Evolutionary conservation across 2,329 filamentous ascomycete genomes (phyloP).

Genomic region (Chalara sp.): DNA sequence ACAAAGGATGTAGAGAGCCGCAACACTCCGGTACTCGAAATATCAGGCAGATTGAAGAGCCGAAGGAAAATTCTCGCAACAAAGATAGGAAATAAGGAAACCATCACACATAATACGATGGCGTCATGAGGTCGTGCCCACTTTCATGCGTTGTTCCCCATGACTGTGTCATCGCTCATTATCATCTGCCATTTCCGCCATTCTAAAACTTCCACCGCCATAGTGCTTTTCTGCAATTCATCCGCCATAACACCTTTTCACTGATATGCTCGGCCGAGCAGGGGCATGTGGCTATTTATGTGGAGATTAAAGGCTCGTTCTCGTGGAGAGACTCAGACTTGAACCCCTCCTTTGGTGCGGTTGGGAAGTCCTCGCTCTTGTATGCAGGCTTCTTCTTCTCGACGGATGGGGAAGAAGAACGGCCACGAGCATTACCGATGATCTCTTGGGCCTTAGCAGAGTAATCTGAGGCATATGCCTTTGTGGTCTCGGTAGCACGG

Average conservation of each 20-base stretch:
- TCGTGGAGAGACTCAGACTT: conserved; percentile 10
- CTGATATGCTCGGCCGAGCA: background rate
- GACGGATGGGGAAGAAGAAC: conserved; percentile 21
- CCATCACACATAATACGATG: background rate
- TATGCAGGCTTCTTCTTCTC: conserved; percentile 12
- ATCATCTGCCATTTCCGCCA: background rate
- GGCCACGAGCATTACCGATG: conserved; percentile 39
- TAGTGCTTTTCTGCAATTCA: background rate
- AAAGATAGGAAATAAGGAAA: background rate
- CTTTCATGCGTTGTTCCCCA: background rate
- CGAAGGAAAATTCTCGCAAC: background rate
- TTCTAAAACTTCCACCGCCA: background rate
- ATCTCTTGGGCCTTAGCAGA: conserved; percentile 61
- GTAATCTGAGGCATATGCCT: conserved; percentile 63
- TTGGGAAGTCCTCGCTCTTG: conserved; percentile 25
- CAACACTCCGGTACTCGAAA: background rate
- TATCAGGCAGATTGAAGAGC: background rate
- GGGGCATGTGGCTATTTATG: conserved; percentile 10
- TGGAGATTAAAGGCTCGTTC: conserved; percentile 21
- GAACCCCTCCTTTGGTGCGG: conserved; percentile 26
- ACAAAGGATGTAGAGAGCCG: too few species aligned
- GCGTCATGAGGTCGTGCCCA: background rate
- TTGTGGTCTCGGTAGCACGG: conserved; percentile 55
- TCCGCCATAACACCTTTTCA: background rate
- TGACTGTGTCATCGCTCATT: background rate